Evolutionary conservation across 345 rosid species (phyloP).

Genomic region (Odontarrhena argentea): DNA sequence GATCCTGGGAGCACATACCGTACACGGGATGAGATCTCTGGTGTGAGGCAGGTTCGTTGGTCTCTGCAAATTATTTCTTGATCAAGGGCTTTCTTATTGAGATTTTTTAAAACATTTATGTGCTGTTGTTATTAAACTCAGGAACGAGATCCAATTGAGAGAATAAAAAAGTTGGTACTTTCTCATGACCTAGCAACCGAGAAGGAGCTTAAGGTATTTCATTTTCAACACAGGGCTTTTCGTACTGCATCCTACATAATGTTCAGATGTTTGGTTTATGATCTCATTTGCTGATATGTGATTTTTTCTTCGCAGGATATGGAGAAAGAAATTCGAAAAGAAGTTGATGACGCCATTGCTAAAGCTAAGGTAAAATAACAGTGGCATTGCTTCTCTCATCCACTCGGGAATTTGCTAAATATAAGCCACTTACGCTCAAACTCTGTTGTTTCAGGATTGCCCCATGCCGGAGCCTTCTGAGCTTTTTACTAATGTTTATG

Average conservation of each 20-base stretch:
- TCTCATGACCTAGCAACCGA: conserved; percentile 86
- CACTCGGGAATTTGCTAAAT: not conserved
- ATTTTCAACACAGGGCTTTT: not conserved
- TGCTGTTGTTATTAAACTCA: conserved; percentile 35
- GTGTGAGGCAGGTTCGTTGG: conserved; percentile 83
- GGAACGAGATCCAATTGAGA: conserved; percentile 96
- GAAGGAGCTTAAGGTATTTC: conserved; percentile 88
- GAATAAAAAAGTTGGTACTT: conserved; percentile 75
- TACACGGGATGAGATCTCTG: conserved; percentile 92
- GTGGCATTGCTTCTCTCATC: not conserved
- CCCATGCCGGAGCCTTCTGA: conserved; percentile 92
- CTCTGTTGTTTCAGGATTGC: conserved; percentile 66
- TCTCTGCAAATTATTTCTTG: conserved; percentile 7
- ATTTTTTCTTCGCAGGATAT: conserved; percentile 58
- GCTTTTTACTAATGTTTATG: conserved; percentile 79
- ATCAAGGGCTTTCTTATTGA: not conserved
- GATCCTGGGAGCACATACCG: conserved; percentile 99
- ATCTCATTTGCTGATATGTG: not conserved
- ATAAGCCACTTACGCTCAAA: not conserved
- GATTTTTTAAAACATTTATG: conserved; percentile 10
- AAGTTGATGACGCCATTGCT: conserved; percentile 92
- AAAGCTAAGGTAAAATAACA: conserved; percentile 74
- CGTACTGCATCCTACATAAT: not conserved
- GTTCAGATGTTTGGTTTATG: not conserved
- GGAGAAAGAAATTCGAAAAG: conserved; percentile 86